Evolutionary conservation across 2,329 filamentous ascomycete species (phyloP).

Genomic region (Stemphylium lycopersici): DNA sequence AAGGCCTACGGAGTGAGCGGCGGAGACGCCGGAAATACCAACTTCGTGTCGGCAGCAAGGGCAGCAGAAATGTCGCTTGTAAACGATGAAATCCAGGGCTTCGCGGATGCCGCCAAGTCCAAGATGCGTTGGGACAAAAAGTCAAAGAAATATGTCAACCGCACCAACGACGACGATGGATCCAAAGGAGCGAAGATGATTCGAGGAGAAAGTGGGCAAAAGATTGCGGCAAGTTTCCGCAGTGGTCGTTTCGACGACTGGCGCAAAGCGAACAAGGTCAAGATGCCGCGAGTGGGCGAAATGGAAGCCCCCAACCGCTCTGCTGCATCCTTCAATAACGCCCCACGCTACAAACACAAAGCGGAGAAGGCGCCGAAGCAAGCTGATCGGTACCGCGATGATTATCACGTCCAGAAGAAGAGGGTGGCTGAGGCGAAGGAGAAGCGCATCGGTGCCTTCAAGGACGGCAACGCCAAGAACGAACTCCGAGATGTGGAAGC

Average conservation of each 20-base stretch:
- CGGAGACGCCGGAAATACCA: slow-evolving; percentile 64
- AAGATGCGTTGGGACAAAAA: slow-evolving; percentile 97
- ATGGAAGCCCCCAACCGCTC: slow-evolving; percentile 60
- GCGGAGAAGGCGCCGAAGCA: slow-evolving; percentile 87
- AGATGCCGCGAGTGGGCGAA: slow-evolving; percentile 83
- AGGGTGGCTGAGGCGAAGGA: slow-evolving; percentile 85
- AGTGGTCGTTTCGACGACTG: slow-evolving; percentile 92
- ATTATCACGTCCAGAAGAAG: slow-evolving; percentile 91
- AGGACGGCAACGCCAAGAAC: slow-evolving; percentile 71
- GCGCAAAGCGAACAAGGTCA: slow-evolving; percentile 84
- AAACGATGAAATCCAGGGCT: slow-evolving; percentile 84
- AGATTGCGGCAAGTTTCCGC: slow-evolving; percentile 93
- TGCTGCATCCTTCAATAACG: slow-evolving; percentile 38
- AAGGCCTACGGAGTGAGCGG: slow-evolving; percentile 92
- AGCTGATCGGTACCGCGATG: slow-evolving; percentile 88
- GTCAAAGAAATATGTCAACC: slow-evolving; percentile 89
- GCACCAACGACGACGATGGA: slow-evolving; percentile 93
- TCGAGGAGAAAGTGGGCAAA: slow-evolving; percentile 88
- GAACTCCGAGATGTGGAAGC: slow-evolving; percentile 85
- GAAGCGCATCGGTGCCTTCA: slow-evolving; percentile 77
- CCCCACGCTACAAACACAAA: slow-evolving; percentile 79
- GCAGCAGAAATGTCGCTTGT: slow-evolving; percentile 89
- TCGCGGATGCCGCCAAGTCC: slow-evolving; percentile 75
- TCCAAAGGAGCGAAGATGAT: slow-evolving; percentile 76
- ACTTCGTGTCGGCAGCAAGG: slow-evolving; percentile 88